These are phyloP conservation scores for Ramularia endophylla DNA, from an alignment of 2,329 filamentous ascomycete species.

Conservation along the genomic window DNA sequence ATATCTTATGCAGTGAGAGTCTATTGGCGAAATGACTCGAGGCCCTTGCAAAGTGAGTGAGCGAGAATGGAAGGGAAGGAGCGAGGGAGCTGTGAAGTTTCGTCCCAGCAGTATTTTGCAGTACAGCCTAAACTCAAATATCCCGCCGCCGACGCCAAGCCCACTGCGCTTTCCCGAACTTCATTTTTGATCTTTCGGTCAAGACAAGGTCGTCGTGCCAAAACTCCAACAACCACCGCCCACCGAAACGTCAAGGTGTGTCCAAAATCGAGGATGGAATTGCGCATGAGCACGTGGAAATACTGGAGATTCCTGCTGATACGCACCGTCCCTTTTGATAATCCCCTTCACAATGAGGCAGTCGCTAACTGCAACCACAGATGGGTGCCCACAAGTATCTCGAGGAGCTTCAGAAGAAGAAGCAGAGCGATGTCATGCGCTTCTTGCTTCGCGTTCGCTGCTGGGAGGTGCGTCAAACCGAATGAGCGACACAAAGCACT, in stretches of 20 bases:
- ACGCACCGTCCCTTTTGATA: neutral
- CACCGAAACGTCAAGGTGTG: neutral
- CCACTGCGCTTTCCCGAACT: too few relatives aligned
- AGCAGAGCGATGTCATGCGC: slow-evolving; percentile 99
- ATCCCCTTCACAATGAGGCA: slow-evolving; percentile 1
- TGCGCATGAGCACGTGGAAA: slow-evolving; percentile 1
- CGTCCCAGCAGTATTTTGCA: too few relatives aligned
- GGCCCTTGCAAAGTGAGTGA: too few relatives aligned
- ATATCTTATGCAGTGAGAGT: too few relatives aligned
- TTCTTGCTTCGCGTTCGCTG: slow-evolving; percentile 99
- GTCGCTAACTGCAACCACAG: slow-evolving; percentile 38
- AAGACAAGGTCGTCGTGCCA: too few relatives aligned
- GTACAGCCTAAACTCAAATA: too few relatives aligned
- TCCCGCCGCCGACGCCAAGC: too few relatives aligned
- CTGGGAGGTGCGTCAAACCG: slow-evolving; percentile 75
- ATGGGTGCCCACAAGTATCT: slow-evolving; percentile 99
- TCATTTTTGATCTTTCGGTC: too few relatives aligned
- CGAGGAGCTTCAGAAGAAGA: slow-evolving; percentile 99
- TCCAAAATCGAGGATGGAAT: too few relatives aligned
- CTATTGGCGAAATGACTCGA: too few relatives aligned
- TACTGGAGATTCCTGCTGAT: slow-evolving; percentile 1
- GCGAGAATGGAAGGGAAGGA: too few relatives aligned
- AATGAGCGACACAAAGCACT: slow-evolving; percentile 30
- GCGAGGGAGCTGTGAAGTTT: too few relatives aligned
- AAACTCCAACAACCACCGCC: slow-evolving; percentile 8